Conservation (phyloP, 1,139 yeast species). For the Suhomyces panamericanus region DNA sequence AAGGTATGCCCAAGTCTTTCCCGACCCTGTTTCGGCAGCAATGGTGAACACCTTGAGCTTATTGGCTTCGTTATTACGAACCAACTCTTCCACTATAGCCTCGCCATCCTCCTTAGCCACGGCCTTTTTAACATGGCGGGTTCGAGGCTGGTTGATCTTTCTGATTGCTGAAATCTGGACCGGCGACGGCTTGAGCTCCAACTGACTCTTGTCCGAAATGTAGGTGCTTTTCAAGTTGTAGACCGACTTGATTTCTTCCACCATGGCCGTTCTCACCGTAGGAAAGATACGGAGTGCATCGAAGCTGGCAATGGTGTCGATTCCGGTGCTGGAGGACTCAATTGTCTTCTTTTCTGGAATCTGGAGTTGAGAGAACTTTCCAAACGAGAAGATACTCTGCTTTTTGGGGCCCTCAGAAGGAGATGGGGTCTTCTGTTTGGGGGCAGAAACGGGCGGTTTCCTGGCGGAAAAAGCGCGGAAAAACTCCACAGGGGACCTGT, state of each 20-base stretch:
- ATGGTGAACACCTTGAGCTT: conserved; percentile 67
- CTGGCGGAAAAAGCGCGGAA: neutral
- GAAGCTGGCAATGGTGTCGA: conserved; percentile 51
- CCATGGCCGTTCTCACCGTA: conserved; percentile 61
- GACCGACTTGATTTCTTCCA: conserved; percentile 55
- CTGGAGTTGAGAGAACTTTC: conserved; percentile 23
- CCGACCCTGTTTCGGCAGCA: conserved; percentile 97
- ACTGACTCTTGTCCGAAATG: conserved; percentile 30
- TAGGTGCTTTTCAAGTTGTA: conserved; percentile 44
- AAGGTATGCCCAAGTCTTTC: conserved; percentile 91
- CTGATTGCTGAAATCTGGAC: conserved; percentile 48
- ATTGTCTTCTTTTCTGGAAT: conserved; percentile 17
- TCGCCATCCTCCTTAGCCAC: conserved; percentile 23
- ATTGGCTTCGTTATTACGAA: conserved; percentile 31
- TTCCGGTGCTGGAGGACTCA: conserved; percentile 21
- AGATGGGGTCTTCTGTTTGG: neutral
- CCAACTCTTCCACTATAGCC: conserved; percentile 29
- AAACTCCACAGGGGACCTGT: neutral
- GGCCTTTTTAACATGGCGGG: conserved; percentile 16
- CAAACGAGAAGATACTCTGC: conserved; percentile 15
- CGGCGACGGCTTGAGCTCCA: conserved; percentile 41
- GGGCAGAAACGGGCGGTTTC: neutral
- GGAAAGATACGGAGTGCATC: conserved; percentile 67
- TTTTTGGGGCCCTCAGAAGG: conserved; percentile 1
- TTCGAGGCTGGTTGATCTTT: conserved; percentile 42